Base-by-base conservation (phyloP, 2,329 filamentous ascomycete genomes). In the Colletotrichum truncatum region DNA sequence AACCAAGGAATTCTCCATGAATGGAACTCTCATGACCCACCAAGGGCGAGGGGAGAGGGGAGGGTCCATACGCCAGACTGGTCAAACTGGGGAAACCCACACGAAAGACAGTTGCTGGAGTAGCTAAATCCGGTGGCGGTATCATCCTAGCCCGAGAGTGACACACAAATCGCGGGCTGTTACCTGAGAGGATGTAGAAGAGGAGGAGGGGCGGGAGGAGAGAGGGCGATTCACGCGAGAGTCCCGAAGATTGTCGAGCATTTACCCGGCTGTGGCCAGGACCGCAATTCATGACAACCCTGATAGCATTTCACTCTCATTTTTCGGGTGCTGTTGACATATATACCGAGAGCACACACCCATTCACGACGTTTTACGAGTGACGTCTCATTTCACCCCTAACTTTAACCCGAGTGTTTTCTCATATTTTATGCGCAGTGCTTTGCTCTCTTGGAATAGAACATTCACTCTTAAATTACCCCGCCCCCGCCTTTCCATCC, bases 1-100 rank as follows among this genome's bases (percentile, higher is more conserved):
- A 23, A 55, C 34, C 25, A 62, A 38, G 30, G 57, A 65, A 65
- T 65, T 55, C 49, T 55, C 62, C 62, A 65, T 62, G 58, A 65
- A 62, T 62, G 57, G 49, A 61, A 36, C 61, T 38, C 25, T 6
- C 21, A 41, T 23, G 56, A 4, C 43, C 62, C 62, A 65, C 57
- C 36, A 23, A 34, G 16, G 28, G 38, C 28, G 54, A 57, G 30
- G 28, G 41, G 53, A 11, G 45, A 28, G 26, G 52, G n/a, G 52
- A 30, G 52, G 52, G 21, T 23, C 25, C 26, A 34, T 48, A 32
- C 16, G 23, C 46, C 43, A 36, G 30, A 23, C 41, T 59, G 30
- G 43, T 36, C 56, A 62, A 45, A 26, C 49, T 16, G 48, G 56
- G 57, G 57, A 43, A 49, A 36, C 51, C 62, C 56, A 62, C 56